These are phyloP conservation scores for Exophiala sp. DNA, from an alignment of 2,329 filamentous ascomycete species.

Conservation along the genomic window DNA sequence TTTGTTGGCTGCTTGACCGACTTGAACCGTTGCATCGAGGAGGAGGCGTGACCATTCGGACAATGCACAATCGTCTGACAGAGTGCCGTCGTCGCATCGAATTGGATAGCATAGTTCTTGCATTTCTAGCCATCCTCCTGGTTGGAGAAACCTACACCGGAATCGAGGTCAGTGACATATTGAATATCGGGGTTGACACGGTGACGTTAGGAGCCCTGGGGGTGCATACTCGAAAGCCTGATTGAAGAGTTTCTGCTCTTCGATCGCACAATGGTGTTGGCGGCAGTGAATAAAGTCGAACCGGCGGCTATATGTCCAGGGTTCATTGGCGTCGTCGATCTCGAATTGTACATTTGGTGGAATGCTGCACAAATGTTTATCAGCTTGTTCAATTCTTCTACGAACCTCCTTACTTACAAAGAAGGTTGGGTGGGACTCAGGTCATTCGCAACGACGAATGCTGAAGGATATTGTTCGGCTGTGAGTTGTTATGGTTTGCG, in stretches of 20 bases:
- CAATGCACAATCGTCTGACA: no score
- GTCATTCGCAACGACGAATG: constrained; percentile 38
- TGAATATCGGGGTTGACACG: no score
- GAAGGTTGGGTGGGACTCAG: constrained; percentile 49
- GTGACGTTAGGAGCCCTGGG: no score
- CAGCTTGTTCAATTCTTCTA: background rate
- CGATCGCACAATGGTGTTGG: background rate
- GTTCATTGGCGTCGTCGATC: constrained; percentile 34
- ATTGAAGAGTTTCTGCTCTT: constrained; percentile 47
- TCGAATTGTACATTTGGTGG: constrained; percentile 35
- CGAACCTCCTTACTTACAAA: constrained; percentile 20
- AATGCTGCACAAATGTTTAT: constrained; percentile 25
- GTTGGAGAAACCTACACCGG: no score
- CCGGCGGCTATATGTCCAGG: constrained; percentile 31
- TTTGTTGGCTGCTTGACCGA: no score
- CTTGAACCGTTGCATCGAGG: no score
- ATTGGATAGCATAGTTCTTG: no score
- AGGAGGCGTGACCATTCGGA: no score
- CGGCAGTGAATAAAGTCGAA: constrained; percentile 41
- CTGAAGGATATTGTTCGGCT: background rate
- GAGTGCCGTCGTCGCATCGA: no score
- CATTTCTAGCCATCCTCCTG: no score
- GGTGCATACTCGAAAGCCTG: constrained; percentile 1
- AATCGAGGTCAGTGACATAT: no score
- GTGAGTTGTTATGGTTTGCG: no score